A percentile compares a stretch with the other conserved stretches of the same genome.
Evolutionary conservation across 2,329 filamentous ascomycete genomes (phyloP).

Genomic region (Aureobasidium pullulans): DNA sequence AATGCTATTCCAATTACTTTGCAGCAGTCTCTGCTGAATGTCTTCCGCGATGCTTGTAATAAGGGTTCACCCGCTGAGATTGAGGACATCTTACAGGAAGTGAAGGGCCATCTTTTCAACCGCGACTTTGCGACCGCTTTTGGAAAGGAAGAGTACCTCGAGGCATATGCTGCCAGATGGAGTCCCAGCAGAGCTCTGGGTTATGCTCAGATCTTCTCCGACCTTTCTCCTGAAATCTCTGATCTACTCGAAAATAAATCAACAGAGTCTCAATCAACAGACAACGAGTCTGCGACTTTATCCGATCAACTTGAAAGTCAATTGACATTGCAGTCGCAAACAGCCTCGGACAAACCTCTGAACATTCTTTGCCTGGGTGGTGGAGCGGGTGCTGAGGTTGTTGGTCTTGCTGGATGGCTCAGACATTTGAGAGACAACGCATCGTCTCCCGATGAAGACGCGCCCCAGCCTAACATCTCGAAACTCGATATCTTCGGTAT

Average conservation of each 20-base stretch:
- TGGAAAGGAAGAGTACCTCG: conserved; percentile 59
- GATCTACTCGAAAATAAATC: neutral
- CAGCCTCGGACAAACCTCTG: conserved; percentile 1
- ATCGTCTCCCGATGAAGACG: neutral
- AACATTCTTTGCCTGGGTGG: conserved; percentile 55
- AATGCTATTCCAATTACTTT: conserved; percentile 25
- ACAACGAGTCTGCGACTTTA: neutral
- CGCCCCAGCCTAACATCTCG: neutral
- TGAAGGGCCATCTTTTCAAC: conserved; percentile 80
- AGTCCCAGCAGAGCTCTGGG: conserved; percentile 78
- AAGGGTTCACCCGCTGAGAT: conserved; percentile 38
- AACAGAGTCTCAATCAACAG: neutral
- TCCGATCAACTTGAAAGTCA: neutral
- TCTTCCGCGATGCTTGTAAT: conserved; percentile 62
- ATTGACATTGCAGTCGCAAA: neutral
- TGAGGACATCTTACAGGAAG: conserved; percentile 59
- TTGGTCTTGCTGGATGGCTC: conserved; percentile 52
- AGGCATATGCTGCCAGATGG: conserved; percentile 84
- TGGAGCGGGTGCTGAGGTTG: conserved; percentile 60
- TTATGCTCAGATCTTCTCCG: conserved; percentile 58
- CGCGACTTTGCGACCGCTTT: conserved; percentile 81
- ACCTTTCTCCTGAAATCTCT: conserved; percentile 22
- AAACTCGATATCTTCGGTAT: conserved; percentile 54
- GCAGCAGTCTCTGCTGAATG: conserved; percentile 64
- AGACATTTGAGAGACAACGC: conserved; percentile 20